Evolutionary conservation across 2,329 filamentous ascomycete genomes (phyloP), one percentile per base, ranked within the genome.

Genomic region (Curvularia hawaiiensis): DNA sequence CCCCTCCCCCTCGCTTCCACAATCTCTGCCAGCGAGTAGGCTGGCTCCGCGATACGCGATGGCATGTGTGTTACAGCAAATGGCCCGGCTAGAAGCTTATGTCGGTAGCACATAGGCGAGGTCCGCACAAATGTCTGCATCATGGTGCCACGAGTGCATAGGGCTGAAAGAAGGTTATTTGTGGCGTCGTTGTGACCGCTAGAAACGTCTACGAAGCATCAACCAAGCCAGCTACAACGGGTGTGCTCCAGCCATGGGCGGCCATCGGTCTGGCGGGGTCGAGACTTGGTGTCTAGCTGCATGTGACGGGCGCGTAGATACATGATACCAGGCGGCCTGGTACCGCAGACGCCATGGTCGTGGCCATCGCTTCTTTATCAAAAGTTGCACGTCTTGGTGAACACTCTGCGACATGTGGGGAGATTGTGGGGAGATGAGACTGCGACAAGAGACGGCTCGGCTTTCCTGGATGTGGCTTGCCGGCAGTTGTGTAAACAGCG

Each of bases 51-150:
- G 16, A 50, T 50, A 43, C 53, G 47, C 46, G 54, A 51, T 50
- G 14, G 50, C 50, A 40, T 46, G 47, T 54, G 54, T 54, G 46
- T 20, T 31, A 53, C 45, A 31, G 30, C n/a, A 39, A 16, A 39
- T 30, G 38, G 22, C 10, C 44, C 33, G 50, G 18, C 16, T 6
- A 7, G 45, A 26, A 14, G 22, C 9, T 38, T n/a, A 41, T 24
- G 30, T 31, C 18, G 47, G 45, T 58, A 26, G 46, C 26, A 39
- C 33, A 30, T 59, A 59, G 60, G 58, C 60, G 61, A 63, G 38
- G 40, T 50, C 58, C 54, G 60, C 2, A 26, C 26, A 30, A 12
- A 28, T 33, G 38, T 51, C 38, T 39, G n/a, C 35, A 14, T 35
- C 40, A 28, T 41, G 24, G 38, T 50, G 46, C 28, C 39, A 56